Evolutionary conservation across 23 red algal species (phyloP).

Genomic region (Gracilaria caudata): DNA sequence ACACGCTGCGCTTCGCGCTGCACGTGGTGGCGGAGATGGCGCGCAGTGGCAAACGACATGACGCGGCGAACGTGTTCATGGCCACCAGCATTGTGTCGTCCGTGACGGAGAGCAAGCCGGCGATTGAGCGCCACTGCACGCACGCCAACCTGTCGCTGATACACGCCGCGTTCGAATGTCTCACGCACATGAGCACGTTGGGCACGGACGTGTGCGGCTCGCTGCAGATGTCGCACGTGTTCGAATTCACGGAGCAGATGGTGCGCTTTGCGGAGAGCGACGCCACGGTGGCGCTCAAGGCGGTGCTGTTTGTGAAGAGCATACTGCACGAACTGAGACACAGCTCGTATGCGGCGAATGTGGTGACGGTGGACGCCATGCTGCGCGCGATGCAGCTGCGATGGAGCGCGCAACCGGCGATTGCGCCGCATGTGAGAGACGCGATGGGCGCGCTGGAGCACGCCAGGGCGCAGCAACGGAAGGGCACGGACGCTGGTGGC

Average conservation of each 20-base stretch:
- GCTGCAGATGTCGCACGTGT: constrained; percentile 51
- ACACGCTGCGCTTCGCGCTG: neutral
- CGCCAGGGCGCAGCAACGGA: neutral
- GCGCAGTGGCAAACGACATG: neutral
- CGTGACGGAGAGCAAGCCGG: constrained; percentile 16
- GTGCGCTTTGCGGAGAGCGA: neutral
- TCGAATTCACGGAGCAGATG: constrained; percentile 10
- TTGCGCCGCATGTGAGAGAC: constrained; percentile 18
- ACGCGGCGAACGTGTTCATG: constrained; percentile 43
- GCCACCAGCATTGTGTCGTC: constrained; percentile 34
- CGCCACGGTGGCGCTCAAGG: constrained; percentile 17
- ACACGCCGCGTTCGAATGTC: constrained; percentile 23
- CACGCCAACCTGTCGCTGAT: neutral
- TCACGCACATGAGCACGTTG: constrained; percentile 33
- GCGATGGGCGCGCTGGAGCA: neutral
- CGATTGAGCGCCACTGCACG: neutral
- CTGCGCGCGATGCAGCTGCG: neutral
- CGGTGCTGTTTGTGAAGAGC: constrained; percentile 25
- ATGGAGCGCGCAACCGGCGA: constrained; percentile 29
- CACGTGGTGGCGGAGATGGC: constrained; percentile 42
- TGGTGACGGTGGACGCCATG: neutral
- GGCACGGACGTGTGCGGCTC: constrained; percentile 56
- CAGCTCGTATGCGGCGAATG: constrained; percentile 11
- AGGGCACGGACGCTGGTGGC: neutral
- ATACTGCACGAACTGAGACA: constrained; percentile 27